Conservation (phyloP, 2,329 filamentous ascomycete species). For the Acrodontium crateriforme region DNA sequence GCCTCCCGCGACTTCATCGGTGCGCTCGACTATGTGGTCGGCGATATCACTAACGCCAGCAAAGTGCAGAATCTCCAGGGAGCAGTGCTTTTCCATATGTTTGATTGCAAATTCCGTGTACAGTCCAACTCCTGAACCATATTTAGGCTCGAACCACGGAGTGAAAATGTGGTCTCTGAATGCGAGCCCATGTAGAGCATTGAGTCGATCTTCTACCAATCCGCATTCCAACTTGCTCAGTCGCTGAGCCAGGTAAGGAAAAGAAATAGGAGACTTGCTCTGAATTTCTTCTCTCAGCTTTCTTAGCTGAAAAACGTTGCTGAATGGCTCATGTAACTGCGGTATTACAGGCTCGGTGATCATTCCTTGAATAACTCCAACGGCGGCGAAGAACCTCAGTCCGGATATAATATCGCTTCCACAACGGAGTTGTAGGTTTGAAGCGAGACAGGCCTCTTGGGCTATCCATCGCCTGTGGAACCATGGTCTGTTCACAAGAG, state of each 20-base stretch:
- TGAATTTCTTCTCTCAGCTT: background rate
- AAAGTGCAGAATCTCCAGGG: constrained; percentile 1
- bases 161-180: background rate
- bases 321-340: constrained; percentile 1
- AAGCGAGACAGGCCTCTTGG: constrained; percentile 1
- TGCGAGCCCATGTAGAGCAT: constrained; percentile 1
- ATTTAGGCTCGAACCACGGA: background rate
- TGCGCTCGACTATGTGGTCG: background rate
- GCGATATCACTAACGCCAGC: background rate
- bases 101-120: background rate
- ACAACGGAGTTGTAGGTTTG: background rate
- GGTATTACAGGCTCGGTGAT: background rate
- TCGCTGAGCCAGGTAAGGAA: background rate
- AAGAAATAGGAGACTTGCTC: background rate
- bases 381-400: background rate
- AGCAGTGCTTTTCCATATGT: background rate
- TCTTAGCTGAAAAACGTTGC: background rate
- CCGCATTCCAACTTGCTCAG: constrained; percentile 1
- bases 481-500: constrained; percentile 27
- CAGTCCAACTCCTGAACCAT: background rate
- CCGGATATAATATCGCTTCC: background rate
- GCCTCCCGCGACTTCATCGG: background rate
- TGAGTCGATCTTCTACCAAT: background rate
- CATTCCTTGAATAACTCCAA: background rate
- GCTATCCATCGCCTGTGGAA: constrained; percentile 1